These are phyloP conservation scores for Aspergillus nanangensis DNA, from an alignment of 495 filamentous ascomycete genomes.

Conservation along the genomic window DNA sequence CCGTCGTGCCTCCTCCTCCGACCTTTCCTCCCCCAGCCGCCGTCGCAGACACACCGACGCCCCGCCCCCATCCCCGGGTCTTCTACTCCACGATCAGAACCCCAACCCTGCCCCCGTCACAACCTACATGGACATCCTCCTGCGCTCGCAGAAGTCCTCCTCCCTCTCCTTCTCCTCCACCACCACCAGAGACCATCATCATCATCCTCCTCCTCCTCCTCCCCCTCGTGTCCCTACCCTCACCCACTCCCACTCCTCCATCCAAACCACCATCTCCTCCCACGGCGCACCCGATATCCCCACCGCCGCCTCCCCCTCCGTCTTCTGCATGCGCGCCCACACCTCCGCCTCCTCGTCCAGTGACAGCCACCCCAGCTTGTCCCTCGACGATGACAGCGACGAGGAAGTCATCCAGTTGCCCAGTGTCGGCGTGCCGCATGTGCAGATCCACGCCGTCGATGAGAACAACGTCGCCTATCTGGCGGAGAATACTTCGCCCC, in stretches of 20 bases:
- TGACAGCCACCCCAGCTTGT: constrained; percentile 18
- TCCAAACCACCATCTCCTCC: constrained; percentile 9
- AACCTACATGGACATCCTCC: constrained; percentile 33
- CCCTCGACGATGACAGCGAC: constrained; percentile 30
- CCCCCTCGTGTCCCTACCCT: constrained; percentile 13
- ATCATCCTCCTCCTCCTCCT: constrained; percentile 29
- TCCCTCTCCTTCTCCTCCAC: constrained; percentile 1
- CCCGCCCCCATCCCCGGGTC: constrained; percentile 27
- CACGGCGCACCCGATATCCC: constrained; percentile 8
- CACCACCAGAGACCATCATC: constrained; percentile 1
- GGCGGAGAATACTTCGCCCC: constrained; percentile 22
- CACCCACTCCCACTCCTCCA: constrained; percentile 15
- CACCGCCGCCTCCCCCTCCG: constrained; percentile 13
- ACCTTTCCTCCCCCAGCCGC: too few species aligned
- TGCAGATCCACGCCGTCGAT: constrained; percentile 35
- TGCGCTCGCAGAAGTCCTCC: constrained; percentile 16
- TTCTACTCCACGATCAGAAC: constrained; percentile 20
- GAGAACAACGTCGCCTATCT: constrained; percentile 35
- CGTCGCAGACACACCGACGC: constrained; percentile 41
- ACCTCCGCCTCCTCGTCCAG: constrained; percentile 20
- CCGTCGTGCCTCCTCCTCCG: too few species aligned
- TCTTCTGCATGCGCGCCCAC: constrained; percentile 39
- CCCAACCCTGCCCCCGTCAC: constrained; percentile 15
- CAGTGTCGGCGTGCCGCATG: constrained; percentile 23
- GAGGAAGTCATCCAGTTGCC: constrained; percentile 38